A percentile compares a stretch with the other conserved stretches of the same genome.
Evolutionary conservation across 305 asterid genomes (phyloP).

Genomic region (Fraxinus xanthoxyloides): DNA sequence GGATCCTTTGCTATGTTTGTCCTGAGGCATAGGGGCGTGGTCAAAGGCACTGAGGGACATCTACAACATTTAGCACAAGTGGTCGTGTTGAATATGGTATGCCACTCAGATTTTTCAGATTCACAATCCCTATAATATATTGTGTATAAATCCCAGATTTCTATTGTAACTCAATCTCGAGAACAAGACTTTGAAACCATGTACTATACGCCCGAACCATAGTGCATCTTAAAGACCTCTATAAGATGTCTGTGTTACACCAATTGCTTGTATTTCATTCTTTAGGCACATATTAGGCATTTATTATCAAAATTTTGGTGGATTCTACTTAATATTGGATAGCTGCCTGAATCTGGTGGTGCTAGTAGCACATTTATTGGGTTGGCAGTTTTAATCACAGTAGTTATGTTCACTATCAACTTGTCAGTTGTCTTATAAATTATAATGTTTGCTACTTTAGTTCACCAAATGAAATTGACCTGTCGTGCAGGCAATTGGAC

Average conservation of each 20-base stretch:
- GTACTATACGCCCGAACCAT: background rate
- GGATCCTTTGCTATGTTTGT: conserved; percentile 76
- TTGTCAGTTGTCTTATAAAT: background rate
- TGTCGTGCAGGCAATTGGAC: conserved; percentile 61
- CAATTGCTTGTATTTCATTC: background rate
- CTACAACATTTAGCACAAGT: conserved; percentile 59
- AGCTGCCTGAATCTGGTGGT: background rate
- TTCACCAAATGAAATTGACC: conserved; percentile 19
- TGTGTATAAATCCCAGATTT: background rate
- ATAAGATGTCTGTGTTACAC: background rate
- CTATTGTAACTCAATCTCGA: background rate
- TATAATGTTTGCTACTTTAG: background rate
- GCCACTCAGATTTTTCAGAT: background rate
- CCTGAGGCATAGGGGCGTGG: conserved; percentile 71
- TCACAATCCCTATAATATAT: background rate
- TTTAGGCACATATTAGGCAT: background rate
- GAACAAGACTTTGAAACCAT: background rate
- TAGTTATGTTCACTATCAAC: background rate
- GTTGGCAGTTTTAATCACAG: background rate
- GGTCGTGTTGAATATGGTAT: conserved; percentile 71
- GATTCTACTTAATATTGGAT: background rate
- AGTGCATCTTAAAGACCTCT: background rate
- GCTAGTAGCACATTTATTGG: conserved; percentile 2
- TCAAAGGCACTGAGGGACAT: conserved; percentile 58
- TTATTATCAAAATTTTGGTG: background rate